phyloP scores from a whole-genome alignment of 2,329 filamentous ascomycete species.

The Pseudogymnoascus sp. region DNA sequence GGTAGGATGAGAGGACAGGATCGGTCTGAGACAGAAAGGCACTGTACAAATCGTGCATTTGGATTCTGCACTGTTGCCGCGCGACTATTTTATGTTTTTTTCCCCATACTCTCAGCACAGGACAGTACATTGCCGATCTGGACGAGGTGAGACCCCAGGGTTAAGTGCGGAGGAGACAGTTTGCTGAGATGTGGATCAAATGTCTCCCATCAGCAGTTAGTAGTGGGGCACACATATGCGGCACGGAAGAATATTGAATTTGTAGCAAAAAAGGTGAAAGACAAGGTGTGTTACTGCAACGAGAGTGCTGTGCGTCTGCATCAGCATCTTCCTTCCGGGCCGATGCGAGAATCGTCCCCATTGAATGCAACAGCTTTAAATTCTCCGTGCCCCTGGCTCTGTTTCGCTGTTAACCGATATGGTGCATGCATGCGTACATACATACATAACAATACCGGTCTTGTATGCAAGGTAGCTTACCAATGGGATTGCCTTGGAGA shows the following conservation, averaged over 20 bases:
- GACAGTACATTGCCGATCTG: not conserved
- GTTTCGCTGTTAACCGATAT: slow-evolving; percentile 3
- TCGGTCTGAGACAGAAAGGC: not conserved
- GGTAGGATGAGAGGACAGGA: not conserved
- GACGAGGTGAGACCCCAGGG: slow-evolving; percentile 3
- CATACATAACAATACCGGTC: not conserved
- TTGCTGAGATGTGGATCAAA: not conserved
- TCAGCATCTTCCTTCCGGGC: slow-evolving; percentile 3
- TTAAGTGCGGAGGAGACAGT: slow-evolving; percentile 1
- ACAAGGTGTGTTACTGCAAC: not conserved
- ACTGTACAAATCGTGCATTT: slow-evolving; percentile 1
- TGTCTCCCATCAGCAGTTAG: not conserved
- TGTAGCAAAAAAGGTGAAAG: slow-evolving; percentile 7
- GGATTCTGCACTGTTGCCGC: slow-evolving; percentile 5
- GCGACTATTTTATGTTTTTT: not conserved
- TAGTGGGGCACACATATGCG: slow-evolving; percentile 4
- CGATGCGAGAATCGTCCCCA: slow-evolving; percentile 5
- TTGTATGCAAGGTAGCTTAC: not conserved
- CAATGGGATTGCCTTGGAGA: not conserved
- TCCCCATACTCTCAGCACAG: not conserved
- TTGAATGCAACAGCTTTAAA: slow-evolving; percentile 3
- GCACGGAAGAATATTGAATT: slow-evolving; percentile 9
- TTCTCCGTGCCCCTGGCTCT: slow-evolving; percentile 6
- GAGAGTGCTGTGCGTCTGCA: not conserved
- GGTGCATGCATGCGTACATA: not conserved